Evolutionary conservation across 495 filamentous ascomycete species (phyloP), one percentile per base, ranked within the genome.

Genomic region (Chaetomidium leptoderma): DNA sequence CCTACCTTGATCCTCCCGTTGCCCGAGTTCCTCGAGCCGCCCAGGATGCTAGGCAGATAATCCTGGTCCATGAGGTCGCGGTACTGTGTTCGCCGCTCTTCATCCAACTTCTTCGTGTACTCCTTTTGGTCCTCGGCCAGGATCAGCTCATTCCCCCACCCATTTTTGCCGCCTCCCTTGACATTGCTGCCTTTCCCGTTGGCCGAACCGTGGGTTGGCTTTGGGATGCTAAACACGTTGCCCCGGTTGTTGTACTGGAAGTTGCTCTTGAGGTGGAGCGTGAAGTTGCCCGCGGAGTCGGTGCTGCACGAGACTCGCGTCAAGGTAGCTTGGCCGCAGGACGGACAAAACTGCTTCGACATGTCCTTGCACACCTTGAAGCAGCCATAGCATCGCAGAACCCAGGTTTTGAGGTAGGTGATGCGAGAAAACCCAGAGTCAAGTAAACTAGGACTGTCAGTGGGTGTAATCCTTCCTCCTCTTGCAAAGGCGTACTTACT

Each of bases 111-210:
- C 58, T 81, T 75, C 37, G 78, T 66, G 69, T 89, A 97, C 75
- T 98, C 95, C 74, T 97, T 95, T 77, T 98, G 93, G 70, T 98
- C 93, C 74, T 96, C 92, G 2, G 92, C 81, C 2, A 98, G 76
- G 46, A 98, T 90, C 59, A 97, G 75, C 14, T 75, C 70, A 17
- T 79, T 81, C 0, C 91, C 91, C 91, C 91, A 96, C 7, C 89
- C 89, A 6, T 84, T 82, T 73, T 95, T 92, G 8, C 91, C 91
- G 48, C 91, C 91, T 30, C 90, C 90, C 54, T 74, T 72, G n/a
- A 74, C 62, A 6, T 75, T 69, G 33, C 76, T 73, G 60, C 78
- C 78, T 72, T 89, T 91, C 33, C 91, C 91, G 70, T 79, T 93
- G 13, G 91, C 69, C 13, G 81, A 82, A 3, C 92, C 95, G 39